Conservation (phyloP, 345 rosid genomes). For the Punica granatum region DNA sequence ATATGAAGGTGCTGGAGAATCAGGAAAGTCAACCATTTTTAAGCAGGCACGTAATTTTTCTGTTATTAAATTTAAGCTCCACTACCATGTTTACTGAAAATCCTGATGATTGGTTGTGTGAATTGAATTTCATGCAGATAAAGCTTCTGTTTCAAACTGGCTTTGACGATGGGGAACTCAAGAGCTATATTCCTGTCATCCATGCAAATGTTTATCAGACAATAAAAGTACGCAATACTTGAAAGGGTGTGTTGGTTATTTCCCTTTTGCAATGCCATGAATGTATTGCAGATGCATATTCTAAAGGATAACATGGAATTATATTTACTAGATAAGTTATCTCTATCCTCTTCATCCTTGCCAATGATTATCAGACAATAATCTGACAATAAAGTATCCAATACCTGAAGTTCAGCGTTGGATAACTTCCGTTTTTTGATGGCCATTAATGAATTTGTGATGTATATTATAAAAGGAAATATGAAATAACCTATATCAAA, state of each 20-base stretch:
- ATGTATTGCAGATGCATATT: conserved; percentile 7
- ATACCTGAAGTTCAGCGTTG: neutral
- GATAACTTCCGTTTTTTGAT: neutral
- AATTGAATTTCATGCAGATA: conserved; percentile 43
- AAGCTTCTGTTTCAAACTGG: conserved; percentile 97
- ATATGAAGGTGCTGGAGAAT: conserved; percentile 88
- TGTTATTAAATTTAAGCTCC: neutral
- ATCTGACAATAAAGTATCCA: neutral
- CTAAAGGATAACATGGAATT: neutral
- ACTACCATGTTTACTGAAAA: neutral
- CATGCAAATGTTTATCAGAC: conserved; percentile 98
- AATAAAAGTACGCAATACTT: conserved; percentile 89
- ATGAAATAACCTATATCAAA: neutral
- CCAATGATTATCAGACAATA: neutral
- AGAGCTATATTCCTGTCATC: conserved; percentile 83
- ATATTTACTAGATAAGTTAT: neutral
- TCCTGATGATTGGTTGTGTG: neutral
- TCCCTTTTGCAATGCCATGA: conserved; percentile 31
- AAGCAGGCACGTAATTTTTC: conserved; percentile 67
- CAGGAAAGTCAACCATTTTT: conserved; percentile 97
- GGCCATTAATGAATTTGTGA: neutral
- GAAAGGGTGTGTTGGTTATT: conserved; percentile 71
- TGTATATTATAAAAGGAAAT: neutral
- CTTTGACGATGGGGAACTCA: conserved; percentile 79
- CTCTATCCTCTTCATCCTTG: neutral